Evolutionary conservation across 768 basidiomycete species (phyloP).

Genomic region (Hypsizygus marmoreus): DNA sequence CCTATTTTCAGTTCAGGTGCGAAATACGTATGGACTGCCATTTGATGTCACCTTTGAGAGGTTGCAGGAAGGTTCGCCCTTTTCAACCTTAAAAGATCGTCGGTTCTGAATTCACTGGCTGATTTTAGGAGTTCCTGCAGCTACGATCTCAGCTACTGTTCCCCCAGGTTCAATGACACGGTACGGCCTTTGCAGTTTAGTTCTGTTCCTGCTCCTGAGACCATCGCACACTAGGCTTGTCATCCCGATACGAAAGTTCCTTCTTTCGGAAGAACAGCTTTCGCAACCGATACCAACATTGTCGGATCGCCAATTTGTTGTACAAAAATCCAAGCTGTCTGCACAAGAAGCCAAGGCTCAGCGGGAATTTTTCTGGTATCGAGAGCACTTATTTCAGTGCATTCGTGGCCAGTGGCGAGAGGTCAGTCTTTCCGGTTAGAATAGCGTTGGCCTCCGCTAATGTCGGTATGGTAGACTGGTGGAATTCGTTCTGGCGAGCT

Average conservation of each 20-base stretch:
- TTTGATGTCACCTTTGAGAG: constrained; percentile 86
- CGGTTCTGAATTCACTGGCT: constrained; percentile 7
- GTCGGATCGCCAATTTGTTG: constrained; percentile 89
- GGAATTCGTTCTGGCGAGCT: constrained; percentile 77
- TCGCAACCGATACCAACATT: constrained; percentile 78
- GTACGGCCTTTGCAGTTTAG: constrained; percentile 38
- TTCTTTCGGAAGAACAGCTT: constrained; percentile 57
- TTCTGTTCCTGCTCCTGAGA: constrained; percentile 1
- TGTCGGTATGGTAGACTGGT: constrained; percentile 56
- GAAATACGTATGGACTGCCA: constrained; percentile 87
- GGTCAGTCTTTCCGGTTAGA: constrained; percentile 44
- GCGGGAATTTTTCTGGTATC: constrained; percentile 93
- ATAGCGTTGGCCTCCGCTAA: constrained; percentile 2
- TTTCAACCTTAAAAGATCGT: background rate
- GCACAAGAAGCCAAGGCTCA: constrained; percentile 60
- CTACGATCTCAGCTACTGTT: constrained; percentile 58
- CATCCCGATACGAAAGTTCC: constrained; percentile 72
- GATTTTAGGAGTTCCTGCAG: constrained; percentile 40
- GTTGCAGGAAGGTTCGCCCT: constrained; percentile 56
- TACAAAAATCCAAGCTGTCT: constrained; percentile 70
- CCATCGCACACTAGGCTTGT: constrained; percentile 47
- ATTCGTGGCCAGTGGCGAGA: constrained; percentile 83
- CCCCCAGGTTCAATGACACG: constrained; percentile 86
- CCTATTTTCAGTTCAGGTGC: constrained; percentile 86
- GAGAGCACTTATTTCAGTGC: constrained; percentile 78